Percentiles rank a stretch among this genome's conserved stretches.
Conservation (phyloP, 306 rosid genomes). For the Corylus americana region DNA sequence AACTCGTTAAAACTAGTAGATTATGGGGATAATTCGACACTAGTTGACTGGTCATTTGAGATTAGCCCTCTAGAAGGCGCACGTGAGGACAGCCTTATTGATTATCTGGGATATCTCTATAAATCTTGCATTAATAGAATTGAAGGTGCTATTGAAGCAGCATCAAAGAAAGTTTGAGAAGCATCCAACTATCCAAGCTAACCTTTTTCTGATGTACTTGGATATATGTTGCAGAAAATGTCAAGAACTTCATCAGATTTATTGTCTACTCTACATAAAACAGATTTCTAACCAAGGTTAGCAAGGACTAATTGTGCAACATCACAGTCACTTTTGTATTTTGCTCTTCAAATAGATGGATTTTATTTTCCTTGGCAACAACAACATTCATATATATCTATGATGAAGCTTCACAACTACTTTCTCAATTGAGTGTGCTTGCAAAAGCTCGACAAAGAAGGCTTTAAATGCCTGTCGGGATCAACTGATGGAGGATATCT, state of each 20-base stretch:
- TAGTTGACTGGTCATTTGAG: constrained; percentile 72
- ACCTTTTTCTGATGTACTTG: not conserved
- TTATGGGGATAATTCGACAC: constrained; percentile 61
- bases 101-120: constrained; percentile 68
- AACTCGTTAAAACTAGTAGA: constrained; percentile 62
- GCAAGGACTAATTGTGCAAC: too few species aligned
- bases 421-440: too few species aligned
- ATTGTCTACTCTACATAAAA: too few species aligned
- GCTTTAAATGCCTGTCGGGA: too few species aligned
- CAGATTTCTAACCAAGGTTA: too few species aligned
- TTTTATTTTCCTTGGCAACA: too few species aligned
- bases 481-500: too few species aligned
- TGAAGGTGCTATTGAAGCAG: constrained; percentile 60
- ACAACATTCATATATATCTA: too few species aligned
- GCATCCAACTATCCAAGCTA: not conserved
- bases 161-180: constrained; percentile 2
- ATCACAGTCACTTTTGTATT: too few species aligned
- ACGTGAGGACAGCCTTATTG: constrained; percentile 55
- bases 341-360: too few species aligned
- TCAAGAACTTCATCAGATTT: not conserved
- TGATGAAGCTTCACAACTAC: too few species aligned
- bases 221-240: not conserved
- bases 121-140: constrained; percentile 76
- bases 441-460: too few species aligned
- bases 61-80: constrained; percentile 52